These are phyloP conservation scores for Hammondia hammondi DNA, from an alignment of 169 alveolate species.

Conservation along the genomic window DNA sequence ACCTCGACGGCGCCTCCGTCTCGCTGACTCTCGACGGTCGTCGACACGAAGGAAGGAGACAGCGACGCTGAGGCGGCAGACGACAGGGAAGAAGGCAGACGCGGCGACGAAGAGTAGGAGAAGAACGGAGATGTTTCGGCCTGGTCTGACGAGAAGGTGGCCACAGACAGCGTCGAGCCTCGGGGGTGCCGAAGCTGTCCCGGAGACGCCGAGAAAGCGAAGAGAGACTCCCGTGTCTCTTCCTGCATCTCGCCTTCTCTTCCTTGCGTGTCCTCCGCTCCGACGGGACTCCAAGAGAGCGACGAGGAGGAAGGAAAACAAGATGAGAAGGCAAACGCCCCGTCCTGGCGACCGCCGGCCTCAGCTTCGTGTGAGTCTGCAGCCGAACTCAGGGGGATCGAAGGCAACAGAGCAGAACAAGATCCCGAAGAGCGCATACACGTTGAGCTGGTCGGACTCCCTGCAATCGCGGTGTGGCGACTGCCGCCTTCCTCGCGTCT, in stretches of 20 bases:
- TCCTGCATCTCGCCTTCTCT: background rate
- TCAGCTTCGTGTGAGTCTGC: no score
- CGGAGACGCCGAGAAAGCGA: background rate
- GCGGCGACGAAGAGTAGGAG: no score
- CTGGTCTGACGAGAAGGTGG: background rate
- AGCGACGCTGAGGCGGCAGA: background rate
- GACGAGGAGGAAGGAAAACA: background rate
- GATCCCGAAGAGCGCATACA: no score
- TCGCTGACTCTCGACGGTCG: background rate
- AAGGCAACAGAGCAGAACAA: no score
- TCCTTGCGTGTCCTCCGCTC: background rate
- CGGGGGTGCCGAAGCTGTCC: background rate
- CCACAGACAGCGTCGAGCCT: background rate
- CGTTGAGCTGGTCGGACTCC: background rate
- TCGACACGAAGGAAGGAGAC: background rate
- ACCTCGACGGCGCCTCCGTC: background rate
- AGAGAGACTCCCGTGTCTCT: background rate
- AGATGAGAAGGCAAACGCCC: background rate
- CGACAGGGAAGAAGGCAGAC: no score
- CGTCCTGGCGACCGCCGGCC: background rate
- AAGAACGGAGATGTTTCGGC: background rate
- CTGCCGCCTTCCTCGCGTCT: background rate
- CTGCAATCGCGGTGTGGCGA: background rate
- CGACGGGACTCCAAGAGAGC: background rate
- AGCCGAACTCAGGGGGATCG: no score